Percentiles rank a stretch among this genome's conserved stretches.
Evolutionary conservation across 345 rosid species (phyloP).

Genomic region (Barbarea vulgaris): DNA sequence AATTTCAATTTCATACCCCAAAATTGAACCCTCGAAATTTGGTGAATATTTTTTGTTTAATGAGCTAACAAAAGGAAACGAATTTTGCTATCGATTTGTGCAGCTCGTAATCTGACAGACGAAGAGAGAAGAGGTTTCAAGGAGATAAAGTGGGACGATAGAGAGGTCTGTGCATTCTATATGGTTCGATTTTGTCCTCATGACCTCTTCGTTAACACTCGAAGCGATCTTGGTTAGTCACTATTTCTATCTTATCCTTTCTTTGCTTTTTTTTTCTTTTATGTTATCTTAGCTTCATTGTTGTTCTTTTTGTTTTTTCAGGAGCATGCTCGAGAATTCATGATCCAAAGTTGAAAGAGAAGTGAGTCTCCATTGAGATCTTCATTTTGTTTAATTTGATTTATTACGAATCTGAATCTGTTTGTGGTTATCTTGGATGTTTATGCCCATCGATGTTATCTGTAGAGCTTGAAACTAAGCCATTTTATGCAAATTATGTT

Average conservation of each 20-base stretch:
- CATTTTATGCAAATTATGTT: neutral
- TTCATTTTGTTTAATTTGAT: neutral
- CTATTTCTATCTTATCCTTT: neutral
- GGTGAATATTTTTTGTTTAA: neutral
- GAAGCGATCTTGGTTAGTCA: constrained; percentile 90
- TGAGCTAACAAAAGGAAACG: neutral
- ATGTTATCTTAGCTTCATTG: neutral
- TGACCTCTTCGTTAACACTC: constrained; percentile 96
- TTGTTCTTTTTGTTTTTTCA: constrained; percentile 40
- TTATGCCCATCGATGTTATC: neutral
- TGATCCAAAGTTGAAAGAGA: constrained; percentile 92
- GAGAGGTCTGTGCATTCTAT: constrained; percentile 86
- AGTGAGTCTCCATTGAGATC: constrained; percentile 51
- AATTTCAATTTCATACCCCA: neutral
- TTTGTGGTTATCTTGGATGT: neutral
- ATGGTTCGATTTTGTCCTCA: constrained; percentile 99
- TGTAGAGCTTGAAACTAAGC: neutral
- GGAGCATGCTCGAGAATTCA: constrained; percentile 92
- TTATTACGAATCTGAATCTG: neutral
- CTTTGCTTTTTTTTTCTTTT: neutral
- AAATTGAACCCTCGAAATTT: neutral
- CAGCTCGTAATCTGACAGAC: constrained; percentile 91
- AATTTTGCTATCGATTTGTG: constrained; percentile 15
- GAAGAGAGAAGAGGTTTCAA: constrained; percentile 80
- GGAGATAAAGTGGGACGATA: constrained; percentile 91